phyloP scores from a whole-genome alignment of 768 basidiomycete genomes.

The Boletus patriciae region DNA sequence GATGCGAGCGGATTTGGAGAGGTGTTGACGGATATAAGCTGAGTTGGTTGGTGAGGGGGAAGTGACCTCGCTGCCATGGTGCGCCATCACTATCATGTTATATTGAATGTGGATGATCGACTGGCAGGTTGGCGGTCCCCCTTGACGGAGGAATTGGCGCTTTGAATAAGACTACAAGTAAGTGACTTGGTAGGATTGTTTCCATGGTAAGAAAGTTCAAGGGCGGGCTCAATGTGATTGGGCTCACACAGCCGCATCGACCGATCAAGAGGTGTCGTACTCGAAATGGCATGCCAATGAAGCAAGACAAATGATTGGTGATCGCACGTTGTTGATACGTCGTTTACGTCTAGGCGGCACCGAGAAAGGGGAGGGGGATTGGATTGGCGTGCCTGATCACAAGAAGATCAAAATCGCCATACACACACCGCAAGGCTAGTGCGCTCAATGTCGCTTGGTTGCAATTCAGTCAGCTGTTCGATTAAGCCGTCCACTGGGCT shows the following conservation, averaged over 20 bases:
- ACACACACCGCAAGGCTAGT: constrained; percentile 16
- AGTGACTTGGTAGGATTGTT: constrained; percentile 20
- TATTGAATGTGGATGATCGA: constrained; percentile 13
- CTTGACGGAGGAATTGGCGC: constrained; percentile 5
- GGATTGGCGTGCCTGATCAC: constrained; percentile 30
- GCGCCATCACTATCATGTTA: constrained; percentile 2
- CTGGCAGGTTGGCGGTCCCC: not conserved
- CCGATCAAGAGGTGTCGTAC: constrained; percentile 31
- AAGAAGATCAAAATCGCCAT: constrained; percentile 23
- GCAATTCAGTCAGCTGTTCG: constrained; percentile 11
- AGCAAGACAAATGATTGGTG: constrained; percentile 22
- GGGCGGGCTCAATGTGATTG: constrained; percentile 16
- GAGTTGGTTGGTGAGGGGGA: constrained; percentile 7
- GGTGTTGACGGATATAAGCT: constrained; percentile 23
- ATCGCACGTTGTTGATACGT: constrained; percentile 30
- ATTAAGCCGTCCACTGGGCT: not conserved
- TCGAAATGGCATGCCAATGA: constrained; percentile 24
- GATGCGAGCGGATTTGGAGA: constrained; percentile 17
- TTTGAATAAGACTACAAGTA: not conserved
- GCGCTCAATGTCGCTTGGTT: constrained; percentile 15
- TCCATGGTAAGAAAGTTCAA: constrained; percentile 31
- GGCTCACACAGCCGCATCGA: constrained; percentile 16
- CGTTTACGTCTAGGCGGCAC: constrained; percentile 33
- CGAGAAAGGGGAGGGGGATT: constrained; percentile 30
- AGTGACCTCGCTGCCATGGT: constrained; percentile 18